These are phyloP conservation scores for Gleditsia sinensis DNA, from an alignment of 306 rosid genomes.

Conservation along the genomic window DNA sequence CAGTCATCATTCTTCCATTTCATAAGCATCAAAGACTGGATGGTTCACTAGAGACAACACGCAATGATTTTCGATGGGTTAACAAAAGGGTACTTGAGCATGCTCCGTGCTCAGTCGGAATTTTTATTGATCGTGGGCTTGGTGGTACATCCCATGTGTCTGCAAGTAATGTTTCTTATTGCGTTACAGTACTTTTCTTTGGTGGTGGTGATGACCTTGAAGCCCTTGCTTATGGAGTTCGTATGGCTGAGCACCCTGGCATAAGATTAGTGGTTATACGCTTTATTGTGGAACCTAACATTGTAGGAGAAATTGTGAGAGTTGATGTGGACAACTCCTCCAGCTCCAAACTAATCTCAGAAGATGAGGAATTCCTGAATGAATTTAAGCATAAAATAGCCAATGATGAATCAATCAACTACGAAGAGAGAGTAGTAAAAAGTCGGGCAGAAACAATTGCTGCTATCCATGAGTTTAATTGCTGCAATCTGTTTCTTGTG, in stretches of 20 bases:
- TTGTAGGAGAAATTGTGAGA: conserved; percentile 41
- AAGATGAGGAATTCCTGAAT: conserved; percentile 50
- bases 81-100: conserved; percentile 71
- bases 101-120: conserved; percentile 87
- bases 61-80: conserved; percentile 58
- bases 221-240: conserved; percentile 75
- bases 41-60: conserved; percentile 58
- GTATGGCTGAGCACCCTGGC: conserved; percentile 95
- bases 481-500: conserved; percentile 59
- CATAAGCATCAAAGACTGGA: conserved; percentile 84
- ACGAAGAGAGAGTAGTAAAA: conserved; percentile 48
- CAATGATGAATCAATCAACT: conserved; percentile 47
- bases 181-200: conserved; percentile 65
- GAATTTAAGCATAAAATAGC: conserved; percentile 44
- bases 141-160: conserved; percentile 76
- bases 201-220: conserved; percentile 89
- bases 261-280: conserved; percentile 55
- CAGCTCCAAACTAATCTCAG: conserved; percentile 23
- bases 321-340: conserved; percentile 40
- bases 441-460: conserved; percentile 43
- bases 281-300: conserved; percentile 46
- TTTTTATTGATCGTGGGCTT: conserved; percentile 81
- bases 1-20: conserved; percentile 80
- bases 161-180: conserved; percentile 69
- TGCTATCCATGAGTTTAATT: conserved; percentile 35